phyloP scores from a whole-genome alignment of 345 rosid species.

The Pistacia vera region DNA sequence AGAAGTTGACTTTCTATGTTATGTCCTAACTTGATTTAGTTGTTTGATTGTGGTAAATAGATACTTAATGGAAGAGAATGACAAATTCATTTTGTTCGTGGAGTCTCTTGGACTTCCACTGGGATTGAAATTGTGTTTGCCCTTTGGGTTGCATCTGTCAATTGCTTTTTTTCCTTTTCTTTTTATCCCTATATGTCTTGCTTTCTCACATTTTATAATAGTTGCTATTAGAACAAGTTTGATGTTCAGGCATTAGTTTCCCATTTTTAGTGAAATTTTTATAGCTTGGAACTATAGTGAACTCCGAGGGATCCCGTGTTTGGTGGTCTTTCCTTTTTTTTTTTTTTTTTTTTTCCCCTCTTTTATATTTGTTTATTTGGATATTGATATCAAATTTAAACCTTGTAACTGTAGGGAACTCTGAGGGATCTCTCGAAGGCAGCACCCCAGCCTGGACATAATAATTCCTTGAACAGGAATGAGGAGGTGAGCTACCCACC shows the following conservation, averaged over 20 bases:
- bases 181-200: background rate
- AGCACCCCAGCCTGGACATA: constrained; percentile 43
- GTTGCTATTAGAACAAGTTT: background rate
- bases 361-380: background rate
- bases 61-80: background rate
- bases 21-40: background rate
- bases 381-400: constrained; percentile 2
- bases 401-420: constrained; percentile 49
- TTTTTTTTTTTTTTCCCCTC: background rate
- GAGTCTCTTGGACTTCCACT: background rate
- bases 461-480: constrained; percentile 36
- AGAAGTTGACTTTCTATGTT: background rate
- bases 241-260: background rate
- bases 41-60: background rate
- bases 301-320: too few species aligned
- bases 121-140: background rate
- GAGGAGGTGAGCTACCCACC: constrained; percentile 33
- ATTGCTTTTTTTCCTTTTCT: too few species aligned
- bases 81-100: background rate
- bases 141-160: too few species aligned
- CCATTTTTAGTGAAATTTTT: background rate
- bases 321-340: background rate
- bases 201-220: background rate
- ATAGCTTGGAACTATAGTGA: too few species aligned
- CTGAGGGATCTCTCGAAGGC: constrained; percentile 62